phyloP scores from a whole-genome alignment of 2,329 filamentous ascomycete genomes.

The Hypomyces rosellus region DNA sequence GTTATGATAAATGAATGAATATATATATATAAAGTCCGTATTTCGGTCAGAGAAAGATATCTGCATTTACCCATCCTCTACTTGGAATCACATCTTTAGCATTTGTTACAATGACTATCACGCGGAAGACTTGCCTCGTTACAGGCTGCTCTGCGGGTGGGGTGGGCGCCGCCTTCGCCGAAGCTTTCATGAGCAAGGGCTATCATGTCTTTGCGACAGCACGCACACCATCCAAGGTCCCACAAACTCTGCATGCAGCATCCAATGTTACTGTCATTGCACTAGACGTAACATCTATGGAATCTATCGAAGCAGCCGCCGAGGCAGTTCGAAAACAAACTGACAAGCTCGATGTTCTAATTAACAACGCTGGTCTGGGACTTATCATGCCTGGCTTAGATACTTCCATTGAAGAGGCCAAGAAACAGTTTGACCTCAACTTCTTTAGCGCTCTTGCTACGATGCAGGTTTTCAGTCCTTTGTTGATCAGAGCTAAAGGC shows the following conservation, averaged over 20 bases:
- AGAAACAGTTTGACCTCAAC: constrained; percentile 30
- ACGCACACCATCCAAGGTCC: constrained; percentile 21
- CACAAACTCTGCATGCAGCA: constrained; percentile 5
- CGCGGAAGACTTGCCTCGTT: constrained; percentile 22
- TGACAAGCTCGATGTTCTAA: constrained; percentile 19
- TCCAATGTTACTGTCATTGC: constrained; percentile 17
- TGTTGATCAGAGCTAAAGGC: constrained; percentile 23
- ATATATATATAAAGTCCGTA: no score
- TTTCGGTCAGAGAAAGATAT: neutral
- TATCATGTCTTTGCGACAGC: constrained; percentile 26
- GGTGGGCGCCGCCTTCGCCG: constrained; percentile 25
- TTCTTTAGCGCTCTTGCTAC: constrained; percentile 31
- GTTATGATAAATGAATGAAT: no score
- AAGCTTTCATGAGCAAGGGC: constrained; percentile 21
- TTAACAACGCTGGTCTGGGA: constrained; percentile 24
- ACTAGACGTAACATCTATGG: constrained; percentile 18
- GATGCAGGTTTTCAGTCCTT: constrained; percentile 30
- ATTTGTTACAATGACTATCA: constrained; percentile 4
- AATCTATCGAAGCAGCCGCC: constrained; percentile 16
- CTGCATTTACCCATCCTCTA: neutral
- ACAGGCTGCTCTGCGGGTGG: constrained; percentile 30
- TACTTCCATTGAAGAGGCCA: constrained; percentile 13
- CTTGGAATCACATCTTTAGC: no score
- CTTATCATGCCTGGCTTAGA: constrained; percentile 19
- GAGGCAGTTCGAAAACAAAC: constrained; percentile 14